Percentiles rank a stretch among this genome's conserved stretches.
Conservation (phyloP, 1,139 yeast species). For the Insectozyma bohioensis region DNA sequence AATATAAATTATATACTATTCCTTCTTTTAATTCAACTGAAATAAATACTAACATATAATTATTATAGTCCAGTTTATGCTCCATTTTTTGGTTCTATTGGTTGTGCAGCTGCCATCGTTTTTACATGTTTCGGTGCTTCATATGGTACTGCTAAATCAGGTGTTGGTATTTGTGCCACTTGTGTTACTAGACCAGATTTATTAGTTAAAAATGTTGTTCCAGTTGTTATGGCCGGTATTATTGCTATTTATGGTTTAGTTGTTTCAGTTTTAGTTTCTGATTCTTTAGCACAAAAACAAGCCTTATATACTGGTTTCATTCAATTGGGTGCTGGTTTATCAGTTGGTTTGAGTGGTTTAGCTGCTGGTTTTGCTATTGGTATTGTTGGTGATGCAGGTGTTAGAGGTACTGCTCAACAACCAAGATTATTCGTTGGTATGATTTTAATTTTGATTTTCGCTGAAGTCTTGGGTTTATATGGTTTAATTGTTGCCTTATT, state of each 20-base stretch:
- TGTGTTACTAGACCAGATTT: conserved; percentile 97
- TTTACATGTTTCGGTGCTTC: conserved; percentile 99
- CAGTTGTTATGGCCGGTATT: conserved; percentile 99
- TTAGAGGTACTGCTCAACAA: conserved; percentile 93
- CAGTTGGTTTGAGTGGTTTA: conserved; percentile 95
- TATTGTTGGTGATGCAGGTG: conserved; percentile 98
- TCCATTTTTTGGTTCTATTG: conserved; percentile 96
- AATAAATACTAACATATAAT: conserved; percentile 3
- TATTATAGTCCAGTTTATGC: conserved; percentile 69
- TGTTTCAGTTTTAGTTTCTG: conserved; percentile 92
- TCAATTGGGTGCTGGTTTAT: conserved; percentile 97
- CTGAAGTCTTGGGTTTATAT: conserved; percentile 95
- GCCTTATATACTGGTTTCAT: conserved; percentile 91
- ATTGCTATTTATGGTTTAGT: conserved; percentile 98
- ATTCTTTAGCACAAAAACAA: conserved; percentile 84
- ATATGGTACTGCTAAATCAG: conserved; percentile 98
- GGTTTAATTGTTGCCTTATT: conserved; percentile 97
- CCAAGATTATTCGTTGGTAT: conserved; percentile 94
- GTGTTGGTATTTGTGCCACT: conserved; percentile 99
- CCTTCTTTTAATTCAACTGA: background rate
- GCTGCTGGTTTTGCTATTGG: conserved; percentile 99
- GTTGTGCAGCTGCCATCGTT: conserved; percentile 98
- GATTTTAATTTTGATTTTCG: conserved; percentile 93
- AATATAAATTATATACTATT: too few species aligned
- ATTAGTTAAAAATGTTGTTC: conserved; percentile 85